Base-by-base conservation (phyloP, 805 yeast species). In the Tetrapisispora taiwanensis region DNA sequence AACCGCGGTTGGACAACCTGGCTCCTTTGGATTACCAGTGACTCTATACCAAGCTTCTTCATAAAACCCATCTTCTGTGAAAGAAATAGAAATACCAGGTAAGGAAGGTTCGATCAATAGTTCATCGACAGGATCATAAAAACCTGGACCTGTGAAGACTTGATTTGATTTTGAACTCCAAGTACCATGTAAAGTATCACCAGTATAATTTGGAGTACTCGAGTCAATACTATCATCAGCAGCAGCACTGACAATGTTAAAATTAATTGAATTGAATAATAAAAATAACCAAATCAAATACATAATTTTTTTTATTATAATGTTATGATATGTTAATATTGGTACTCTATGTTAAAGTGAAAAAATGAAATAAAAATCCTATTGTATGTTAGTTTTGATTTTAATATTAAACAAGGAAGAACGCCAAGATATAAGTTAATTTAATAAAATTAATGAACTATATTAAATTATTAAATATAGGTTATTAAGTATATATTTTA, bases 81-180 rank as follows among this genome's bases (percentile, higher is more conserved):
- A 92, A 2, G 96, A 86, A 65, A 81, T 86, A 5, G 94, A 81
- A 44, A 90, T 76, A 32, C 99, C 99, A 1, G 99, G 96, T 35
- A 92, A 72, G 8, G 89, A 90, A 2, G 99, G 99, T 62, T 92
- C 99, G 48, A 88, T 85, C 46, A 92, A 69, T 15, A 90, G 75
- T 64, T 92, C 98, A 60, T 90, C 96, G 26, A 88, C 84, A 2
- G 99, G 99, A 63, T 92, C 97, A 62, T 78, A 92, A 60, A 92
- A 92, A 2, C 89, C 84, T 7, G 97, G 95, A 0, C 99, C 99
- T 1, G 99, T 92, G 69, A 90, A 81, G 7, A 92, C 98, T 12
- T 94, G 79, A 62, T 84, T 85, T 12, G 97, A 80, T 64, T 92
- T 92, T 15, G 97, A 82, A 1, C 89, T 66, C 99, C 99, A 92